These are phyloP conservation scores for Sistotremastrum niveocremeum DNA, from an alignment of 768 basidiomycete genomes.

Conservation along the genomic window DNA sequence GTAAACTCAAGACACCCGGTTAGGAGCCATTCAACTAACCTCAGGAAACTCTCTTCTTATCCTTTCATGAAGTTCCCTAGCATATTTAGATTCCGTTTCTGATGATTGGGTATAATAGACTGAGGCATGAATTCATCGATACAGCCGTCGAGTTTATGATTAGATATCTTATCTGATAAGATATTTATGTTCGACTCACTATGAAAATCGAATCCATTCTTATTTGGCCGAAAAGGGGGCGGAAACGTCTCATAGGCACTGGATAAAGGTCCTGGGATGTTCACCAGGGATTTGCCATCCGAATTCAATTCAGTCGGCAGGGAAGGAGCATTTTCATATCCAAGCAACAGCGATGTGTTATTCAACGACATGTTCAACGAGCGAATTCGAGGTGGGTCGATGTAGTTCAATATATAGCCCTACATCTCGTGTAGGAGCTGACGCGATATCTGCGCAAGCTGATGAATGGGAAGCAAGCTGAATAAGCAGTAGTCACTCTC, in stretches of 20 bases:
- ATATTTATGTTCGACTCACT: slow-evolving; percentile 25
- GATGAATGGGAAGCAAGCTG: too few relatives aligned
- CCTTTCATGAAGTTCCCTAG: slow-evolving; percentile 42
- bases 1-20: not conserved
- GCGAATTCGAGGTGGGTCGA: too few relatives aligned
- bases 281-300: slow-evolving; percentile 44
- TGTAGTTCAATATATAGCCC: too few relatives aligned
- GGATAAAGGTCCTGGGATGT: slow-evolving; percentile 33
- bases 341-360: slow-evolving; percentile 22
- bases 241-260: slow-evolving; percentile 41
- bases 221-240: slow-evolving; percentile 34
- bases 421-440: too few relatives aligned
- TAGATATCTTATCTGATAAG: not conserved
- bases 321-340: slow-evolving; percentile 26
- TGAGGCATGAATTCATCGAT: slow-evolving; percentile 11
- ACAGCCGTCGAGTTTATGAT: not conserved
- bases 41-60: slow-evolving; percentile 57
- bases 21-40: slow-evolving; percentile 18
- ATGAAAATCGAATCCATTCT: slow-evolving; percentile 64
- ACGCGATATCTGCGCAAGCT: too few relatives aligned
- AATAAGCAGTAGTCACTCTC: too few relatives aligned
- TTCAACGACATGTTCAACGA: too few relatives aligned
- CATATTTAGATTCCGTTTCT: slow-evolving; percentile 31
- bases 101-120: slow-evolving; percentile 49
- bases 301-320: slow-evolving; percentile 32